phyloP scores from a whole-genome alignment of 805 yeast genomes.

The Candida sonorensis region DNA sequence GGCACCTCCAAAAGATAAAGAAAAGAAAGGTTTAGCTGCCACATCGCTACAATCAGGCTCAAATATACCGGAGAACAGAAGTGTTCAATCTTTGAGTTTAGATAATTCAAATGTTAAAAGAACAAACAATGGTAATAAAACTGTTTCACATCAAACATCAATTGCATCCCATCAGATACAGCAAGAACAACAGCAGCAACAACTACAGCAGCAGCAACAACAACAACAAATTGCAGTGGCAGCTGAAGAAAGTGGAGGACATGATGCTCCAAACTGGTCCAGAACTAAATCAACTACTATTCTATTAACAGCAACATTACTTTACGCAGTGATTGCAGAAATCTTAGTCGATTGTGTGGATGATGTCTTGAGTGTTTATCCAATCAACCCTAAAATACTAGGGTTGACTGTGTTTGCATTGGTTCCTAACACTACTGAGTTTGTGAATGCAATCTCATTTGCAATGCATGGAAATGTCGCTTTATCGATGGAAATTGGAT shows the following conservation, averaged over 20 bases:
- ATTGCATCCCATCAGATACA: slow-evolving; percentile 2
- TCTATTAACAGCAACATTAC: slow-evolving; percentile 71
- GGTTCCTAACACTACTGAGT: slow-evolving; percentile 96
- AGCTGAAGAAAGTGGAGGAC: slow-evolving; percentile 52
- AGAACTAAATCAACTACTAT: slow-evolving; percentile 76
- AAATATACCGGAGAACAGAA: slow-evolving; percentile 12
- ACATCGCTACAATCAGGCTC: no score
- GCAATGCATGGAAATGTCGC: slow-evolving; percentile 96
- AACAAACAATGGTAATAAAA: slow-evolving; percentile 1
- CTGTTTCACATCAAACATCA: slow-evolving; percentile 1
- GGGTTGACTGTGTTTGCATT: slow-evolving; percentile 93
- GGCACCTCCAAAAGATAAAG: slow-evolving; percentile 28
- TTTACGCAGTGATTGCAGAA: slow-evolving; percentile 92
- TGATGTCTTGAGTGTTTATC: slow-evolving; percentile 66
- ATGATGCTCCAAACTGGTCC: slow-evolving; percentile 98
- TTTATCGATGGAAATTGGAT: slow-evolving; percentile 93
- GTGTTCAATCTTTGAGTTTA: slow-evolving; percentile 20
- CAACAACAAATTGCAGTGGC: slow-evolving; percentile 4
- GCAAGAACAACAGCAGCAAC: no score
- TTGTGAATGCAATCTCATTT: slow-evolving; percentile 92
- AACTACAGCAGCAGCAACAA: slow-evolving; percentile 6
- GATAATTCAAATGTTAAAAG: slow-evolving; percentile 12
- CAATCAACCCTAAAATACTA: slow-evolving; percentile 84
- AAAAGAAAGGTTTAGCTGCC: slow-evolving; percentile 18
- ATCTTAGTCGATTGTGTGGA: slow-evolving; percentile 91